A percentile compares a stretch with the other conserved stretches of the same genome.
These are phyloP conservation scores for Aspergillus melleus DNA, from an alignment of 2,329 filamentous ascomycete genomes.

Conservation along the genomic window DNA sequence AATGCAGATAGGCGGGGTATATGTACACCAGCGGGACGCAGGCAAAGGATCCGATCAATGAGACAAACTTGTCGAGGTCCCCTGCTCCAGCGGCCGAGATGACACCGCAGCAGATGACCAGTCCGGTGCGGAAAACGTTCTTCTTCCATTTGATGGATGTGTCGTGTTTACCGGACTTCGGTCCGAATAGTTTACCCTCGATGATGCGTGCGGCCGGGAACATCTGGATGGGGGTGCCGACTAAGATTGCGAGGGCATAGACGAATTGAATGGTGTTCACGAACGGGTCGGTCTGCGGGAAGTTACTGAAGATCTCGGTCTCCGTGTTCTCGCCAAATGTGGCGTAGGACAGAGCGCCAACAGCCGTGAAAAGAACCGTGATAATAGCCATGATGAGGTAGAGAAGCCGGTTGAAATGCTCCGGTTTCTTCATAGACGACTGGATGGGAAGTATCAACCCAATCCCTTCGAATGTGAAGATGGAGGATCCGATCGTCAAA, in stretches of 20 bases:
- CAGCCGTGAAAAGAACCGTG: conserved; percentile 80
- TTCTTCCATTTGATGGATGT: conserved; percentile 99
- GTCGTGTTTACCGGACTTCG: conserved; percentile 88
- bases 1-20: conserved; percentile 79
- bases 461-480: conserved; percentile 97
- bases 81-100: conserved; percentile 88
- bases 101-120: conserved; percentile 79
- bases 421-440: conserved; percentile 86
- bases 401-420: conserved; percentile 84
- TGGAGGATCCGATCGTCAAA: conserved; percentile 92
- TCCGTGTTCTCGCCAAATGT: conserved; percentile 91
- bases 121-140: conserved; percentile 87
- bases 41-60: conserved; percentile 90
- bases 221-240: conserved; percentile 90
- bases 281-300: conserved; percentile 87
- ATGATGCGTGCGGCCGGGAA: conserved; percentile 95
- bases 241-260: conserved; percentile 86
- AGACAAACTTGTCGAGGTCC: conserved; percentile 93
- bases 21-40: conserved; percentile 95
- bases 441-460: conserved; percentile 96
- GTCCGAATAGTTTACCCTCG: conserved; percentile 85
- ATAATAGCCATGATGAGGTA: conserved; percentile 90
- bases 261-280: conserved; percentile 94
- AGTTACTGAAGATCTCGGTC: conserved; percentile 90
- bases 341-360: conserved; percentile 89